A percentile compares a stretch with the other conserved stretches of the same genome.
phyloP scores from a whole-genome alignment of 306 rosid genomes.

The Alnus rubra region DNA sequence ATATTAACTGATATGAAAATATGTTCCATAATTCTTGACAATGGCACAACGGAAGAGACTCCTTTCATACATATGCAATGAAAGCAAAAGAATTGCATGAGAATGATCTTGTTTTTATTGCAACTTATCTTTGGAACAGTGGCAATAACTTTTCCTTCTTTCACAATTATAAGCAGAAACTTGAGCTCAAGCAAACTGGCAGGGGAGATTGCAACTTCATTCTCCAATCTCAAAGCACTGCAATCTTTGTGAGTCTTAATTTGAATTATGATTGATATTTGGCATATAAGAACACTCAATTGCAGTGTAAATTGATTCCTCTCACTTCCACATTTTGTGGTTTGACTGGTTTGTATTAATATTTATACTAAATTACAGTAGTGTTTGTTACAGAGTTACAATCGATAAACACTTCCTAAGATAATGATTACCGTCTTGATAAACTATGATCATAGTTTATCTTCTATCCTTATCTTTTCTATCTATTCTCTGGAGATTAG shows the following conservation, averaged over 20 bases:
- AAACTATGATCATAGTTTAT: no score
- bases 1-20: not conserved
- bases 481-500: no score
- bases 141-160: not conserved
- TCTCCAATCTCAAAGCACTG: conserved; percentile 20
- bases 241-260: conserved; percentile 25
- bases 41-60: no score
- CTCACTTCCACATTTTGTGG: no score
- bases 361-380: no score
- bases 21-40: not conserved
- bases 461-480: no score
- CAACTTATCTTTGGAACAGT: not conserved
- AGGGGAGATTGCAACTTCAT: conserved; percentile 14
- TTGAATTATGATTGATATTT: not conserved
- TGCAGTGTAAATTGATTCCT: no score
- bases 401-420: no score
- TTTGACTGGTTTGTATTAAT: no score
- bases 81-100: not conserved
- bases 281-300: not conserved
- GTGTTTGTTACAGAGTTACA: no score
- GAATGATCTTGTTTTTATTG: not conserved
- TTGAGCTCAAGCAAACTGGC: conserved; percentile 30
- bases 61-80: no score
- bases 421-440: no score
- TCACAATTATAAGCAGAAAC: conserved; percentile 17